Evolutionary conservation across 2,329 filamentous ascomycete species (phyloP).

Genomic region (Neonectria hederae): DNA sequence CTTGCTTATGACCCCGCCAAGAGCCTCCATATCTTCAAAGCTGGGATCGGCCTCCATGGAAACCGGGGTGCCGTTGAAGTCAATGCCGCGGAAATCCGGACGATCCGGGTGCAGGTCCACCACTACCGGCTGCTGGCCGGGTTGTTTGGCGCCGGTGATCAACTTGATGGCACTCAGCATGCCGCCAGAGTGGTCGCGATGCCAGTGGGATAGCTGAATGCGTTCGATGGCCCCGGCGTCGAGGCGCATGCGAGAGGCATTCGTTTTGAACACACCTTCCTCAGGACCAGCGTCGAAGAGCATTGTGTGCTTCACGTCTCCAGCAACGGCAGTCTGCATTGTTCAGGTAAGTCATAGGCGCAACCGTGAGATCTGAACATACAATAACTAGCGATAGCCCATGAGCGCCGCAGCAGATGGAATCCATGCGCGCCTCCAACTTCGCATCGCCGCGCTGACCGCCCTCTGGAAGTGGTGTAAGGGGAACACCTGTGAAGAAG

Average conservation of each 20-base stretch:
- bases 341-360: not conserved
- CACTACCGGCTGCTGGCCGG: slow-evolving; percentile 39
- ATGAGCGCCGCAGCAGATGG: slow-evolving; percentile 63
- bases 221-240: slow-evolving; percentile 49
- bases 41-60: slow-evolving; percentile 63
- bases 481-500: slow-evolving; percentile 53
- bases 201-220: slow-evolving; percentile 63
- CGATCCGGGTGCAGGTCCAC: slow-evolving; percentile 63
- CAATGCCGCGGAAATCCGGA: slow-evolving; percentile 60
- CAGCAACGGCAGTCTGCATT: slow-evolving; percentile 56
- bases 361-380: slow-evolving; percentile 17
- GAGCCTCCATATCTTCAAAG: slow-evolving; percentile 54
- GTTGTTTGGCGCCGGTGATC: slow-evolving; percentile 52
- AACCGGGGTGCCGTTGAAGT: slow-evolving; percentile 49
- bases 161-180: slow-evolving; percentile 58
- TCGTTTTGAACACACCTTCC: slow-evolving; percentile 60
- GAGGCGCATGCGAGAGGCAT: slow-evolving; percentile 48
- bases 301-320: slow-evolving; percentile 54
- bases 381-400: slow-evolving; percentile 63
- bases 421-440: slow-evolving; percentile 58
- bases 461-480: slow-evolving; percentile 30
- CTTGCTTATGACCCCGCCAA: slow-evolving; percentile 45
- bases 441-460: slow-evolving; percentile 53
- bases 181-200: slow-evolving; percentile 64
- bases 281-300: slow-evolving; percentile 65